phyloP scores from a whole-genome alignment of 441 rosid species.

The Cnidoscolus chayamansa region DNA sequence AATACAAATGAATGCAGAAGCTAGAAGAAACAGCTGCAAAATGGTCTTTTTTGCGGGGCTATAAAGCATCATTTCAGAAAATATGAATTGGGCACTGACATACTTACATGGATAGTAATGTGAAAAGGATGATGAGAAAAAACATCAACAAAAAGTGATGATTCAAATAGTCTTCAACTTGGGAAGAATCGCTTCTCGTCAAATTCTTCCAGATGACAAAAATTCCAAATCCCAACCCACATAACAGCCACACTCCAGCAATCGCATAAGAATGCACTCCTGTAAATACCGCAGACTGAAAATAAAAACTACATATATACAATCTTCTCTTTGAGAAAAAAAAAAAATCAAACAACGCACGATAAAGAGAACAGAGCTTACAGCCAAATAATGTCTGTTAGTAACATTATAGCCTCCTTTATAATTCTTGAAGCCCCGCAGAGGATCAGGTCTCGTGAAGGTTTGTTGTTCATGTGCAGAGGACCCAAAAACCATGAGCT shows the following conservation, averaged over 20 bases:
- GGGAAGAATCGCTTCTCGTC: slow-evolving; percentile 8
- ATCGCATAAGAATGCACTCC: slow-evolving; percentile 56
- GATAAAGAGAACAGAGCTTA: slow-evolving; percentile 27
- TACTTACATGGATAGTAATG: slow-evolving; percentile 51
- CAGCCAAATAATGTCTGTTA: slow-evolving; percentile 70
- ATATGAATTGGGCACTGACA: background rate
- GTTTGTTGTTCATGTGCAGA: slow-evolving; percentile 24
- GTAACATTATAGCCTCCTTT: slow-evolving; percentile 44
- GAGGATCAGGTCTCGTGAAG: slow-evolving; percentile 55
- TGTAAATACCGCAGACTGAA: slow-evolving; percentile 72
- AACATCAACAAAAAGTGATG: slow-evolving; percentile 29
- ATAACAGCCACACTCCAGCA: slow-evolving; percentile 48
- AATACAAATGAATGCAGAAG: background rate
- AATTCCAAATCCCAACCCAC: slow-evolving; percentile 45
- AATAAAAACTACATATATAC: slow-evolving; percentile 12
- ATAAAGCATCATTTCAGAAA: no score
- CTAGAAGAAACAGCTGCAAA: background rate
- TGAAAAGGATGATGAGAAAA: slow-evolving; percentile 38
- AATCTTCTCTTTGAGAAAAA: background rate
- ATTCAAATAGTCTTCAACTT: slow-evolving; percentile 21
- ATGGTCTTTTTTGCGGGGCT: no score
- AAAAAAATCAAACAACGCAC: no score
- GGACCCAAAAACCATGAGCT: slow-evolving; percentile 22
- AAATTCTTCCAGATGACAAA: slow-evolving; percentile 18
- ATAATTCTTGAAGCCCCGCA: slow-evolving; percentile 45